Conservation (phyloP, 2,329 filamentous ascomycete species). For the Diaporthe amygdali region DNA sequence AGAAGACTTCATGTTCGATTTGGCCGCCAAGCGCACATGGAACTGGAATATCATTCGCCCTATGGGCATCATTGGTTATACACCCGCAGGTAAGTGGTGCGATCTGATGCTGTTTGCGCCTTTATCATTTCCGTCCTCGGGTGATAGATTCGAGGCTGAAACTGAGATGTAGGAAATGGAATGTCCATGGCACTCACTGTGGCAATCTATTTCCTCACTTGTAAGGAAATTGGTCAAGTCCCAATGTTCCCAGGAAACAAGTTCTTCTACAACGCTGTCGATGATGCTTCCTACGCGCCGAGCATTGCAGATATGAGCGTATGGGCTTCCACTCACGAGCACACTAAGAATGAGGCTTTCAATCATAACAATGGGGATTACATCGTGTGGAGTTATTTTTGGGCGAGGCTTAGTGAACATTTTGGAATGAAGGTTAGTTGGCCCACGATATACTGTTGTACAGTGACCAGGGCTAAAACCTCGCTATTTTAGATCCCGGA, state of each 20-base stretch:
- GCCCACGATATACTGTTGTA: too few species aligned
- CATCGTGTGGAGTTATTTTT: slow-evolving; percentile 35
- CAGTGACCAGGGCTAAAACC: neutral
- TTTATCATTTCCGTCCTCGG: too few species aligned
- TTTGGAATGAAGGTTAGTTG: slow-evolving; percentile 31
- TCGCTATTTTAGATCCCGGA: slow-evolving; percentile 6
- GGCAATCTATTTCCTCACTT: slow-evolving; percentile 34
- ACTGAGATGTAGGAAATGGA: slow-evolving; percentile 29
- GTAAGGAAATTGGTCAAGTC: slow-evolving; percentile 30
- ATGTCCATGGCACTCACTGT: slow-evolving; percentile 37
- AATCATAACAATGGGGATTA: slow-evolving; percentile 35
- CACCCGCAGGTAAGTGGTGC: slow-evolving; percentile 30
- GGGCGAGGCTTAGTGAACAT: slow-evolving; percentile 29
- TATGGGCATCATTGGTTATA: slow-evolving; percentile 35
- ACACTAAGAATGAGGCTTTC: slow-evolving; percentile 34
- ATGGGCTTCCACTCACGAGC: slow-evolving; percentile 29
- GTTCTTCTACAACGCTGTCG: slow-evolving; percentile 34
- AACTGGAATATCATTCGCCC: slow-evolving; percentile 36
- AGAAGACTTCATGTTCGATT: slow-evolving; percentile 42
- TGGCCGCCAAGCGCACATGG: slow-evolving; percentile 29
- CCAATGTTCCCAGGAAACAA: slow-evolving; percentile 34
- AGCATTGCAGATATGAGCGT: slow-evolving; percentile 35
- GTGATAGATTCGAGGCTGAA: neutral
- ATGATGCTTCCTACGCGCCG: slow-evolving; percentile 35
- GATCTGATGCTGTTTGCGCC: neutral